Evolutionary conservation across 345 rosid species (phyloP).

Genomic region (Sisymbrium altissimum): DNA sequence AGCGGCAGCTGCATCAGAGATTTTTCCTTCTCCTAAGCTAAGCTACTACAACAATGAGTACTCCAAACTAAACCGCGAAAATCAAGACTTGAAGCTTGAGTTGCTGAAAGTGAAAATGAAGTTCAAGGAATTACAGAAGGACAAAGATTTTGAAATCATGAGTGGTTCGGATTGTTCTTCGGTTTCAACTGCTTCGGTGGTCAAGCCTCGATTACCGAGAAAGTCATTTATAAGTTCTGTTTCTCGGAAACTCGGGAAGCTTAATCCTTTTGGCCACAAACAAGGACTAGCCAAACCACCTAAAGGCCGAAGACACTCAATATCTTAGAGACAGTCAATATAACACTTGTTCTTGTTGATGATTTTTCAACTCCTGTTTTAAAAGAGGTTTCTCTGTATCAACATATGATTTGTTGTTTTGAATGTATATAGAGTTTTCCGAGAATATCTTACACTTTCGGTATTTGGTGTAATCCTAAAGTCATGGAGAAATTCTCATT

Average conservation of each 20-base stretch:
- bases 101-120: slow-evolving; percentile 72
- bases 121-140: slow-evolving; percentile 53
- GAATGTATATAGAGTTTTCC: background rate
- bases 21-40: slow-evolving; percentile 30
- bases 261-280: slow-evolving; percentile 58
- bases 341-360: background rate
- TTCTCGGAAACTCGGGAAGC: slow-evolving; percentile 63
- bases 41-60: slow-evolving; percentile 41
- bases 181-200: slow-evolving; percentile 38
- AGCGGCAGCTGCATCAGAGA: background rate
- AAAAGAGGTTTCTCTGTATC: background rate
- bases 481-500: background rate
- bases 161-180: slow-evolving; percentile 11
- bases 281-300: slow-evolving; percentile 49
- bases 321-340: slow-evolving; percentile 40
- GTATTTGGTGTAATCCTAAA: background rate
- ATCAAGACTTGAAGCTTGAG: slow-evolving; percentile 74
- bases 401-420: background rate
- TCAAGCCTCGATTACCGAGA: slow-evolving; percentile 67
- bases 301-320: slow-evolving; percentile 72
- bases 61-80: slow-evolving; percentile 55
- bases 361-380: background rate
- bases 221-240: slow-evolving; percentile 65
- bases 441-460: background rate
- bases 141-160: slow-evolving; percentile 10